Evolutionary conservation across 1,139 yeast species (phyloP).

Genomic region (Spencermartinsiella ligniputridi): DNA sequence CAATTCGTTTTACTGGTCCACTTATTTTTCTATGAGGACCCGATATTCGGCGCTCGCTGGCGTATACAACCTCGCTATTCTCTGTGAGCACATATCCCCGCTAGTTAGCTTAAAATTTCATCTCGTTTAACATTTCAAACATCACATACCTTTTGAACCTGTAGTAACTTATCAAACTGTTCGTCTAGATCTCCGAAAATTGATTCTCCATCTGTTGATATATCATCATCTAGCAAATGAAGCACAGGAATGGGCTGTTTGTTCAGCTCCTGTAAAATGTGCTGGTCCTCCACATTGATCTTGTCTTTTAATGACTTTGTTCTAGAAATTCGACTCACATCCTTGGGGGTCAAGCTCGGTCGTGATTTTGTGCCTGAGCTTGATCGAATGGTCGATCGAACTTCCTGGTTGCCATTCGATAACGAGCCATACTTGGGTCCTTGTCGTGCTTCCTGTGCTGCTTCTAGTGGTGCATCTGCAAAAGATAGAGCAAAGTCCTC

Average conservation of each 20-base stretch:
- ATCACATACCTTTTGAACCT: conserved; percentile 26
- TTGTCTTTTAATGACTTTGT: conserved; percentile 10
- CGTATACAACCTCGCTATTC: conserved; percentile 31
- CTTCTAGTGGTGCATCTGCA: conserved; percentile 1
- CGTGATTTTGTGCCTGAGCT: conserved; percentile 30
- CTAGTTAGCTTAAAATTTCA: conserved; percentile 15
- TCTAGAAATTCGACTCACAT: conserved; percentile 22
- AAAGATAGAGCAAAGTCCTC: not conserved
- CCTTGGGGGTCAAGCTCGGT: conserved; percentile 32
- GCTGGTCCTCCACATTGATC: conserved; percentile 13
- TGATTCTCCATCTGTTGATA: conserved; percentile 34
- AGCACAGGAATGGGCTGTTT: conserved; percentile 19
- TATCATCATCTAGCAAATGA: conserved; percentile 31
- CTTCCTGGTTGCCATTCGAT: conserved; percentile 11
- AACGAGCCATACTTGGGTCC: conserved; percentile 10
- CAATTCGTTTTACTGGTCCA: conserved; percentile 24
- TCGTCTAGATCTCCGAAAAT: conserved; percentile 36
- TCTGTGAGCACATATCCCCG: conserved; percentile 35
- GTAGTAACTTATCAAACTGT: conserved; percentile 37
- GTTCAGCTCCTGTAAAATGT: conserved; percentile 16
- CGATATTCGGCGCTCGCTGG: conserved; percentile 23
- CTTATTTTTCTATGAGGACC: conserved; percentile 20
- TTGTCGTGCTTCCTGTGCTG: conserved; percentile 18
- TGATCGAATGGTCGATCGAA: conserved; percentile 21
- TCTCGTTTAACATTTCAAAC: not conserved